Conservation (phyloP, 345 rosid species). For the Tarenaya hassleriana region DNA sequence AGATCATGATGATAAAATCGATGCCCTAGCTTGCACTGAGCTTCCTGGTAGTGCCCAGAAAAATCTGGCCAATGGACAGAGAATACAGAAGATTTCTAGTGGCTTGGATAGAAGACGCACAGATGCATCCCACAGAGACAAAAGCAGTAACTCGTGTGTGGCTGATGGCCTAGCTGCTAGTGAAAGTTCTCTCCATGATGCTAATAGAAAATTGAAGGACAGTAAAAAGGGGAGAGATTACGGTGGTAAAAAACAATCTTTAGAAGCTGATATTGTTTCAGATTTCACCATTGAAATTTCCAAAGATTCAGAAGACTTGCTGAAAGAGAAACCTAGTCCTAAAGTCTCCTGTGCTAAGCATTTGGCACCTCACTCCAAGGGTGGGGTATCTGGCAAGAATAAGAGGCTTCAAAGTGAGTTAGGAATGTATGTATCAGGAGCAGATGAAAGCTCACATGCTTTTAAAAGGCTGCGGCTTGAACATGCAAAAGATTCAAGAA, state of each 20-base stretch:
- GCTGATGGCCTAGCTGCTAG: slow-evolving; percentile 26
- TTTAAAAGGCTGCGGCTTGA: slow-evolving; percentile 48
- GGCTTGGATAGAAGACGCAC: slow-evolving; percentile 30
- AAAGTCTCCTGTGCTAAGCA: slow-evolving; percentile 31
- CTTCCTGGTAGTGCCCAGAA: slow-evolving; percentile 33
- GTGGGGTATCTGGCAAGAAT: slow-evolving; percentile 35
- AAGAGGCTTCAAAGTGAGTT: slow-evolving; percentile 39
- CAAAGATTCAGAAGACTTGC: slow-evolving; percentile 32
- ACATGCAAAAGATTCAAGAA: slow-evolving; percentile 29
- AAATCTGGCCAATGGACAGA: slow-evolving; percentile 36
- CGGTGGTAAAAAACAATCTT: slow-evolving; percentile 20
- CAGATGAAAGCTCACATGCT: slow-evolving; percentile 36
- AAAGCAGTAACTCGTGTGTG: slow-evolving; percentile 20
- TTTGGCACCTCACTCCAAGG: slow-evolving; percentile 21
- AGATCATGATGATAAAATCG: slow-evolving; percentile 32
- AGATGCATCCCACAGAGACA: slow-evolving; percentile 31
- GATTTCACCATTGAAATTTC: slow-evolving; percentile 25
- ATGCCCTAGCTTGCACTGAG: slow-evolving; percentile 26
- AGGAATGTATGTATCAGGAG: slow-evolving; percentile 36
- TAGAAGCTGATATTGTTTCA: slow-evolving; percentile 22
- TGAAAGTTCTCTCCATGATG: slow-evolving; percentile 23
- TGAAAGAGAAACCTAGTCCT: slow-evolving; percentile 29
- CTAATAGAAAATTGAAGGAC: slow-evolving; percentile 30
- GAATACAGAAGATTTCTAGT: slow-evolving; percentile 30
- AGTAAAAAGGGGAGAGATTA: slow-evolving; percentile 27